Evolutionary conservation across 1,139 yeast genomes (phyloP).

Genomic region (Zhuliangozyma parablackwelliae): DNA sequence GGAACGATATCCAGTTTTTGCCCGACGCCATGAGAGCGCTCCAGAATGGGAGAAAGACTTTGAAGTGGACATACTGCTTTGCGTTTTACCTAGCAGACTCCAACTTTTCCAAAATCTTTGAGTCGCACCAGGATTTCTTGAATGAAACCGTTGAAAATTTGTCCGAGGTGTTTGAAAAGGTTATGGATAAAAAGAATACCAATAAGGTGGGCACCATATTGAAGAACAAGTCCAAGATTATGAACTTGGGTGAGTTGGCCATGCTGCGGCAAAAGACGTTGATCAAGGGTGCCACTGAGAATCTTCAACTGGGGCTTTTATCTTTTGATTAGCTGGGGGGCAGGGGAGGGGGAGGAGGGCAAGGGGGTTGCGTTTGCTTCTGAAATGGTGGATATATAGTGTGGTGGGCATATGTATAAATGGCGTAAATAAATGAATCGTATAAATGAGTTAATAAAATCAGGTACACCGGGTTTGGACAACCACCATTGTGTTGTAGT

Average conservation of each 20-base stretch:
- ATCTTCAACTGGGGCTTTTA: constrained; percentile 25
- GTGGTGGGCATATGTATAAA: too few relatives aligned
- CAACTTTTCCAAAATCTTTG: constrained; percentile 57
- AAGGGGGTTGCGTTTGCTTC: neutral
- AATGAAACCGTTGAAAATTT: constrained; percentile 75
- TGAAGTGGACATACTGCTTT: constrained; percentile 90
- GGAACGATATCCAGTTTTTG: constrained; percentile 88
- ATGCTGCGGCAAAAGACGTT: constrained; percentile 46
- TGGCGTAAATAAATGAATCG: too few relatives aligned
- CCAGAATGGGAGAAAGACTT: constrained; percentile 65
- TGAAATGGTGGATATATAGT: too few relatives aligned
- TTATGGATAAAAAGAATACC: constrained; percentile 43
- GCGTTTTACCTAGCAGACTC: constrained; percentile 59
- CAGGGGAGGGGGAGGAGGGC: neutral
- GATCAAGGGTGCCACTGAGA: constrained; percentile 46
- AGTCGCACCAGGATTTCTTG: constrained; percentile 68
- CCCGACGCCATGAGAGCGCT: constrained; percentile 66
- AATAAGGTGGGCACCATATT: constrained; percentile 35
- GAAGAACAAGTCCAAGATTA: constrained; percentile 45
- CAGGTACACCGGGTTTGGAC: too few relatives aligned
- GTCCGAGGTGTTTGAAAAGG: constrained; percentile 63
- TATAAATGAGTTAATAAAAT: too few relatives aligned
- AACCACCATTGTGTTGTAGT: too few relatives aligned
- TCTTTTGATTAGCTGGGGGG: constrained; percentile 11
- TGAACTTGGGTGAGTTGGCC: constrained; percentile 44